These are phyloP conservation scores for Colletotrichum eremochloae DNA, from an alignment of 2,329 filamentous ascomycete genomes.

Conservation along the genomic window DNA sequence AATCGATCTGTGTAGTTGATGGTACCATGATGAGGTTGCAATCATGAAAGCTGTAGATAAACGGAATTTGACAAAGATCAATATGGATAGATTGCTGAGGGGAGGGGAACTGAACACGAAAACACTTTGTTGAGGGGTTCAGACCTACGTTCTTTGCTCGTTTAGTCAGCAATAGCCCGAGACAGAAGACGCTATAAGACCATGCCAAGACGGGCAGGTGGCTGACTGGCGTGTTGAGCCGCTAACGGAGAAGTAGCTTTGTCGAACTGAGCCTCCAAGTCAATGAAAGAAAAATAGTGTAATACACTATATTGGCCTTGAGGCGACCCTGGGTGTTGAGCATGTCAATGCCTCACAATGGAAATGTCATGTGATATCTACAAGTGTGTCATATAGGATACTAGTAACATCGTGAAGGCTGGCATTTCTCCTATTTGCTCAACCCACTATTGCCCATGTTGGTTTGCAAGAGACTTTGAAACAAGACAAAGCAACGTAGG, in stretches of 20 bases:
- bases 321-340: too few species aligned
- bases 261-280: too few species aligned
- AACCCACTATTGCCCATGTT: too few species aligned
- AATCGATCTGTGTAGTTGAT: conserved; percentile 10
- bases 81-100: neutral
- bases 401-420: too few species aligned
- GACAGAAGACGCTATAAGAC: neutral
- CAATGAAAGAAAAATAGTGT: too few species aligned
- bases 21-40: neutral
- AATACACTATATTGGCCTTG: too few species aligned
- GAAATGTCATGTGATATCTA: too few species aligned
- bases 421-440: too few species aligned
- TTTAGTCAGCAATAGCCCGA: conserved; percentile 14
- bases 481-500: too few species aligned
- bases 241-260: neutral
- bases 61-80: neutral
- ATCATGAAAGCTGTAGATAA: neutral
- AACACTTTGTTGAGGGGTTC: neutral
- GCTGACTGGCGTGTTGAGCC: neutral
- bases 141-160: neutral
- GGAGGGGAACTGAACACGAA: neutral
- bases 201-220: conserved; percentile 40
- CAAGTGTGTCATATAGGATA: too few species aligned
- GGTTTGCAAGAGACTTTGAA: too few species aligned
- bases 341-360: too few species aligned